These are phyloP conservation scores for Leucocoprinus sp. DNA, from an alignment of 768 basidiomycete genomes.

Conservation along the genomic window DNA sequence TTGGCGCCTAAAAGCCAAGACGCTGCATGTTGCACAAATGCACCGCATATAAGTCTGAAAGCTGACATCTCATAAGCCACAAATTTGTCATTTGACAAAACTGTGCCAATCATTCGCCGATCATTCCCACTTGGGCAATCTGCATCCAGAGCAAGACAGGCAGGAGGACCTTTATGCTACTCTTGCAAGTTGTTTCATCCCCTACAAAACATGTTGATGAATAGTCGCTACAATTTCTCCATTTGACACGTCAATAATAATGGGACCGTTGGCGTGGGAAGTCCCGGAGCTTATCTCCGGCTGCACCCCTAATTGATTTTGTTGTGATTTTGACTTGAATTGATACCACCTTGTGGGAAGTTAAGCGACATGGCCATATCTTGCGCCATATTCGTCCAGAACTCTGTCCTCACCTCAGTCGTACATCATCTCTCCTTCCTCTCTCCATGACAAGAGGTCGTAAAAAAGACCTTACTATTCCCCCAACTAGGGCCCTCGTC, in stretches of 20 bases:
- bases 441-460: constrained; percentile 52
- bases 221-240: background rate
- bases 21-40: constrained; percentile 41
- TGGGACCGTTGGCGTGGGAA: background rate
- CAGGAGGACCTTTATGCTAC: too few species aligned
- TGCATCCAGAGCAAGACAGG: constrained; percentile 9
- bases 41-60: constrained; percentile 51
- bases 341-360: constrained; percentile 10
- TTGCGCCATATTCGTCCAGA: constrained; percentile 29
- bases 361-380: constrained; percentile 17
- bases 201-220: too few species aligned
- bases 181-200: constrained; percentile 19
- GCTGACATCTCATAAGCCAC: constrained; percentile 46
- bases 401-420: constrained; percentile 15
- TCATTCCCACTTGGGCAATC: constrained; percentile 28
- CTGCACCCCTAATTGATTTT: constrained; percentile 14
- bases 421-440: constrained; percentile 11
- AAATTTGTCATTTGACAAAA: constrained; percentile 31
- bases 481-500: constrained; percentile 47
- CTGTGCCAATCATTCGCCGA: constrained; percentile 45
- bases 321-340: constrained; percentile 15
- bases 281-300: constrained; percentile 13
- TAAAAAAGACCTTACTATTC: constrained; percentile 56
- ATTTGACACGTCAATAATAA: too few species aligned
- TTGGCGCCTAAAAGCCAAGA: constrained; percentile 33